Base-by-base conservation (phyloP, 176 grass and related monocot genomes). In the Avena eriantha region DNA sequence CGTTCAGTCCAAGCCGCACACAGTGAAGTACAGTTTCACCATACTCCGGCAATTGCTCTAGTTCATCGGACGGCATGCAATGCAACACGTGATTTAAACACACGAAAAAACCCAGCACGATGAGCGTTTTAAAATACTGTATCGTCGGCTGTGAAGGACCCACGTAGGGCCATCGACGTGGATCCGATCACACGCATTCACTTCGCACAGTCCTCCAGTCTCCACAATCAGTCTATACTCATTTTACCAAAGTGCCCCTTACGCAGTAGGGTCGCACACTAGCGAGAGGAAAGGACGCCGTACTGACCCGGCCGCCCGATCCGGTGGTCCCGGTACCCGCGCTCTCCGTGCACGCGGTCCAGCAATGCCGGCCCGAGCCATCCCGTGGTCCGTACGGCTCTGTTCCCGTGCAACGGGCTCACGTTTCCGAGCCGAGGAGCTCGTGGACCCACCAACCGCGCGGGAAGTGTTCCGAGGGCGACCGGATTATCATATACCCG, bases 401-500 rank as follows among this genome's bases (percentile, higher is more conserved):
- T 5, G 1, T 3, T 4, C 3, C 7, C 51, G 24, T 46, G 24
- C 15, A 0, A 56, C 77, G 18, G 8, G 57, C n/a, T 17, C 3
- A 86, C 0, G 0, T 3, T 0, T 0, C 11, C 5, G 4, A 0
- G 0, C 29, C 2, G 1, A 5, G 14, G 1, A 67, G 5, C 63
- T 34, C 63, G 53, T 79, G 8, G 41, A 80, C 6, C 34, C 83
- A 90, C 88, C 77, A 12, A 86, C 77, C 88, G n/a, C 77, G 13
- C 17, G 49, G 2, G 19, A 7, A 11, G 8, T 46, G 61, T n/a
- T 73, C 55, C 80, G 15, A 73, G 21, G 0, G 0, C 68, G 31
- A 85, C 83, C 61, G 3, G 41, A 18, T 77, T 90, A 90, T 82
- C 86, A 90, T 82, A 90, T 82, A 90, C 88, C 88, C 61, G 69